Conservation (phyloP, 352 stramenopile species). For the Globisporangium spiculum region DNA sequence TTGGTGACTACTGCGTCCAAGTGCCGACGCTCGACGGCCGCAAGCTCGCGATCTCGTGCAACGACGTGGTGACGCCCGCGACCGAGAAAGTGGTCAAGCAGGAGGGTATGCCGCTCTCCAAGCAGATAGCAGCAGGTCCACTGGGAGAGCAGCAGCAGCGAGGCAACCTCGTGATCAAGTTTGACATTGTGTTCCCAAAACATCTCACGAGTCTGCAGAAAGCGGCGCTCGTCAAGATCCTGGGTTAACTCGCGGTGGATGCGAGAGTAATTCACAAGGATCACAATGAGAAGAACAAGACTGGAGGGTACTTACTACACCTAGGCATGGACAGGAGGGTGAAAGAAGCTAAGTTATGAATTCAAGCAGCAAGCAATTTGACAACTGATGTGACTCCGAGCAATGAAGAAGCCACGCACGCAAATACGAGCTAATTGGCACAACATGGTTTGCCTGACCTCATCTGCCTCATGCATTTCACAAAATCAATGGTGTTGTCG, state of each 20-base stretch:
- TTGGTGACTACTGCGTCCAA: constrained; percentile 92
- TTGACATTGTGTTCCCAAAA: constrained; percentile 95
- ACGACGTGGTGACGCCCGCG: constrained; percentile 90
- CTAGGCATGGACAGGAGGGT: too few relatives aligned
- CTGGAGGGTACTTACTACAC: too few relatives aligned
- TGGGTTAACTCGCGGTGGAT: constrained; percentile 31
- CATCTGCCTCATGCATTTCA: too few relatives aligned
- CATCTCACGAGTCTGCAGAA: constrained; percentile 92
- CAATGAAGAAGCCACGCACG: too few relatives aligned
- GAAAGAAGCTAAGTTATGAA: too few relatives aligned
- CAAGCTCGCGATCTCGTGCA: constrained; percentile 90
- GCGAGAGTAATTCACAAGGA: too few relatives aligned
- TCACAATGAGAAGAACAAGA: too few relatives aligned
- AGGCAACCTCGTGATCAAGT: constrained; percentile 94
- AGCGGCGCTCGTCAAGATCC: constrained; percentile 76
- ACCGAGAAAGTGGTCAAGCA: constrained; percentile 90
- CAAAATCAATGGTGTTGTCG: neutral
- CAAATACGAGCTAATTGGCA: too few relatives aligned
- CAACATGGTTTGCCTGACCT: too few relatives aligned
- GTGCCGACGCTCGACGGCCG: constrained; percentile 96
- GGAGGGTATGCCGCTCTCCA: constrained; percentile 95
- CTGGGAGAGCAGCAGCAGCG: constrained; percentile 28
- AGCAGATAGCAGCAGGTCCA: constrained; percentile 24
- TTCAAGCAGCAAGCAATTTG: too few relatives aligned
- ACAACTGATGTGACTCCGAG: too few relatives aligned